Conservation (phyloP, 2,329 filamentous ascomycete genomes). For the Fusarium transvaalense region DNA sequence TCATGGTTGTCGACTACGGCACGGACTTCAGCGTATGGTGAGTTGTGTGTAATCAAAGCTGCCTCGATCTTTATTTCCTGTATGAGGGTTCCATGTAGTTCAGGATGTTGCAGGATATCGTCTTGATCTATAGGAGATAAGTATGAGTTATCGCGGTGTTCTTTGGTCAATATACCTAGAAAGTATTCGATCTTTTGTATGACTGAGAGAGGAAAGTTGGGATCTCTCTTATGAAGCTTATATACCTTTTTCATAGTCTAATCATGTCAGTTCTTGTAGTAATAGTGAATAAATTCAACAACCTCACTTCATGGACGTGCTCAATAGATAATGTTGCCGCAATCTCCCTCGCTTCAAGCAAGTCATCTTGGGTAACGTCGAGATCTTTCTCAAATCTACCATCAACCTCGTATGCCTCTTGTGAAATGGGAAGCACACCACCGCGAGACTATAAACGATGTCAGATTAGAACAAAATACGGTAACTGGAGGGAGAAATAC, state of each 20-base stretch:
- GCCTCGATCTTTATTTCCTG: constrained; percentile 65
- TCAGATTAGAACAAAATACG: background rate
- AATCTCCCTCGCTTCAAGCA: constrained; percentile 58
- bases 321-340: constrained; percentile 53
- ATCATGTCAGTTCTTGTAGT: background rate
- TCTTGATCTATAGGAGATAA: constrained; percentile 44
- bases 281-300: accelerated
- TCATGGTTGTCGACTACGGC: constrained; percentile 67
- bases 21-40: constrained; percentile 68
- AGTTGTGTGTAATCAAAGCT: constrained; percentile 64
- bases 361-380: constrained; percentile 58
- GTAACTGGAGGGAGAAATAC: background rate
- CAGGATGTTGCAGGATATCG: constrained; percentile 53
- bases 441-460: background rate
- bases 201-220: constrained; percentile 54
- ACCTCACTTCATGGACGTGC: constrained; percentile 49
- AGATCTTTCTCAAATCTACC: constrained; percentile 40
- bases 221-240: constrained; percentile 53
- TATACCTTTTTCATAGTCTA: constrained; percentile 54
- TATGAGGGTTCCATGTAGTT: constrained; percentile 57
- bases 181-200: constrained; percentile 55
- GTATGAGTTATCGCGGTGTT: background rate
- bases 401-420: constrained; percentile 1
- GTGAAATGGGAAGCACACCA: background rate
- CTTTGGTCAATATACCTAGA: constrained; percentile 45